Percentiles rank a stretch among this genome's conserved stretches.
Evolutionary conservation across 2,329 filamentous ascomycete species (phyloP).

Genomic region (Talaromyces atroroseus): DNA sequence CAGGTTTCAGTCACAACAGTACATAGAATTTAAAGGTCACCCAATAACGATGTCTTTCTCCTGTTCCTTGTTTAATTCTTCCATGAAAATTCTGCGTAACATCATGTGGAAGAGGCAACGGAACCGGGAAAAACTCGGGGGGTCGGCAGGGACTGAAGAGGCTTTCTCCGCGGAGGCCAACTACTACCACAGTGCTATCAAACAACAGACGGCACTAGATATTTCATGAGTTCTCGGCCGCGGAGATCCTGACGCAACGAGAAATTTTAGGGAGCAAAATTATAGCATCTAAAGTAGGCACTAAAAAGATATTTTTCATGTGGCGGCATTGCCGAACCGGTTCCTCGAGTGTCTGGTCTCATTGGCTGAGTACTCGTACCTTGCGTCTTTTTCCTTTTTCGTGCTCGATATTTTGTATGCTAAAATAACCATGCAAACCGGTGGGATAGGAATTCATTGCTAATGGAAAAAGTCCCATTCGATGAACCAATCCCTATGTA

Average conservation of each 20-base stretch:
- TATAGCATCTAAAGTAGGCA: background rate
- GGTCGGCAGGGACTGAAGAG: too few species aligned
- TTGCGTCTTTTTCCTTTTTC: background rate
- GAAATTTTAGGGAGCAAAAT: background rate
- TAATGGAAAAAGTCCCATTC: constrained; percentile 8
- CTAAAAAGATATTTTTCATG: background rate
- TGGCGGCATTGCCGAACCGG: background rate
- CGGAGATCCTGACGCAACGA: constrained; percentile 1
- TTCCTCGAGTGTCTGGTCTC: background rate
- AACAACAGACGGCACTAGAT: background rate
- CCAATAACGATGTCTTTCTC: too few species aligned
- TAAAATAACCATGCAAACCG: background rate
- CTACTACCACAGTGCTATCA: background rate
- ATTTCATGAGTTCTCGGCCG: background rate
- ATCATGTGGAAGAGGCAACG: background rate
- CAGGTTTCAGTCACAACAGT: too few species aligned
- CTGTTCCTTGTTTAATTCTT: background rate
- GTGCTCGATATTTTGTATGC: background rate
- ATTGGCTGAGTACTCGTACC: background rate
- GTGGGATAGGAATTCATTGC: background rate
- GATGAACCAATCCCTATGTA: background rate
- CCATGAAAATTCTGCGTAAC: background rate
- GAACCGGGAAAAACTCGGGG: background rate
- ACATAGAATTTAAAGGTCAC: too few species aligned
- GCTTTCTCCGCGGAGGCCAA: constrained; percentile 4